Evolutionary conservation across 106 monocot genomes (phyloP).

Genomic region (Dendrobium nobile): DNA sequence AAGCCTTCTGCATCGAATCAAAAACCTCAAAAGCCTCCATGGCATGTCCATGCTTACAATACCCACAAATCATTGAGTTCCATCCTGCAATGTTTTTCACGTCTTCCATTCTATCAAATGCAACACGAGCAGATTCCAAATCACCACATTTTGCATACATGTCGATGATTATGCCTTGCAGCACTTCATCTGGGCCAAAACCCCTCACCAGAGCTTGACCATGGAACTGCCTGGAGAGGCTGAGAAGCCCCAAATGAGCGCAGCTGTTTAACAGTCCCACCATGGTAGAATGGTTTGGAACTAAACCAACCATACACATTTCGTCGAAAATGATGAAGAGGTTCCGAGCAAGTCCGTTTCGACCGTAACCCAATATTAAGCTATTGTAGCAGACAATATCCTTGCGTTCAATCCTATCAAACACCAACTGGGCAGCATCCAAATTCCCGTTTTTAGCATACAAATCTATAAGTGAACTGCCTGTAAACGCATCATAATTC

Average conservation of each 20-base stretch:
- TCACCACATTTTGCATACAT: conserved; percentile 43
- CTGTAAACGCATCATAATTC: conserved; percentile 24
- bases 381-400: conserved; percentile 33
- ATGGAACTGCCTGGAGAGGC: conserved; percentile 28
- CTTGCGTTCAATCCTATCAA: conserved; percentile 23
- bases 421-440: conserved; percentile 11
- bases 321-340: conserved; percentile 9
- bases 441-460: conserved; percentile 22
- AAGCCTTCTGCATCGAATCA: conserved; percentile 17
- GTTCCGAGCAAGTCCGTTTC: conserved; percentile 3
- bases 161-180: conserved; percentile 28
- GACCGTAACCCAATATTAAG: conserved; percentile 16
- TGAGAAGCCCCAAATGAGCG: conserved; percentile 14
- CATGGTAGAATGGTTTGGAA: conserved; percentile 27
- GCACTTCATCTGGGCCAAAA: conserved; percentile 7
- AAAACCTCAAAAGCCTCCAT: conserved; percentile 24
- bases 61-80: conserved; percentile 45
- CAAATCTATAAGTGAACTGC: conserved; percentile 24
- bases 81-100: conserved; percentile 17
- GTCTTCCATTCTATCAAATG: conserved; percentile 12
- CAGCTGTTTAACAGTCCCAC: conserved; percentile 34
- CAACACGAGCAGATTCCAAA: conserved; percentile 10
- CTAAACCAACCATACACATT: conserved; percentile 15
- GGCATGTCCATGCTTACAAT: conserved; percentile 34
- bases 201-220: conserved; percentile 12